Percentiles rank a stretch among this genome's conserved stretches.
phyloP scores from a whole-genome alignment of 345 rosid genomes.

The Bruguiera sexangula region DNA sequence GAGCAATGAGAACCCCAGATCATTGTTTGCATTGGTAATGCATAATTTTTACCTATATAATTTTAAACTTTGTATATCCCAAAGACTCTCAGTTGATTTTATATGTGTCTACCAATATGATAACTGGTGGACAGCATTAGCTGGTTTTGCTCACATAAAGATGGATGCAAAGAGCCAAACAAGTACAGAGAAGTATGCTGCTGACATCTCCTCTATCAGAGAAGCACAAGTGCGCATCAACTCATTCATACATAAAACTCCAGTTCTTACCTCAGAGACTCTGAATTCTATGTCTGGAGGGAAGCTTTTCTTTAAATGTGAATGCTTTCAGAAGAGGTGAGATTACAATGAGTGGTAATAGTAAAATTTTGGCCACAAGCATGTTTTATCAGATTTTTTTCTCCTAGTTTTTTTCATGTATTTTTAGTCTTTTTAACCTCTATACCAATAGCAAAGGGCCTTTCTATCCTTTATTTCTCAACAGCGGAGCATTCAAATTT shows the following conservation, averaged over 20 bases:
- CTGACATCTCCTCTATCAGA: conserved; percentile 67
- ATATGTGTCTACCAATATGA: too few species aligned
- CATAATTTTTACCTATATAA: too few species aligned
- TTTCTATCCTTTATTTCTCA: conserved; percentile 5
- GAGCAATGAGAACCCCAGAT: too few species aligned
- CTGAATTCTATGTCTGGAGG: conserved; percentile 58
- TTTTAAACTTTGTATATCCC: too few species aligned
- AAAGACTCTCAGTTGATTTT: too few species aligned
- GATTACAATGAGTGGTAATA: conserved; percentile 13
- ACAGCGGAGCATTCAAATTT: conserved; percentile 88
- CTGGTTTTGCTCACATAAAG: background rate
- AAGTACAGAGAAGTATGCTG: conserved; percentile 54
- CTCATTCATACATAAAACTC: conserved; percentile 61
- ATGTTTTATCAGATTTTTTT: background rate
- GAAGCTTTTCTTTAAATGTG: conserved; percentile 76
- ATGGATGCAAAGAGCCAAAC: conserved; percentile 41
- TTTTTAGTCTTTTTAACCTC: background rate
- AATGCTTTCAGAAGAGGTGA: conserved; percentile 92
- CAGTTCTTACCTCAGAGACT: conserved; percentile 66
- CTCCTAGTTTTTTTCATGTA: background rate
- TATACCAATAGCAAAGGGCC: background rate
- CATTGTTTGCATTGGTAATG: too few species aligned
- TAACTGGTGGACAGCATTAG: background rate
- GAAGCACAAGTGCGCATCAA: conserved; percentile 64
- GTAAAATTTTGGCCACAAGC: conserved; percentile 3